Evolutionary conservation across 441 rosid genomes (phyloP), one percentile per base, ranked within the genome.

Genomic region (Corymbia calophylla): DNA sequence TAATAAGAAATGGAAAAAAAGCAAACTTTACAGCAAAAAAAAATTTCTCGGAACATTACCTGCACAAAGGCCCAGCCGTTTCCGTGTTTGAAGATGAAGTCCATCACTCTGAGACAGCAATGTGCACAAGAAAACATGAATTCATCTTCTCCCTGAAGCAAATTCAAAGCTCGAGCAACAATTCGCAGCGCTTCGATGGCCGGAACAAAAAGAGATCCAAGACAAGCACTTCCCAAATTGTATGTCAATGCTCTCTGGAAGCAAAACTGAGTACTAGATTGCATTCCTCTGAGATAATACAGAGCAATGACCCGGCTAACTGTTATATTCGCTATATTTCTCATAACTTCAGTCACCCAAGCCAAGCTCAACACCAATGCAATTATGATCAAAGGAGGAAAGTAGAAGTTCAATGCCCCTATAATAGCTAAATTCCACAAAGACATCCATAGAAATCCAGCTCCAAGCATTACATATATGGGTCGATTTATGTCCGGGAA

Each of bases 1-100:
- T 44, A 7, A 77, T 44, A 77, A 27, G n/a, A 77, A 14, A 77
- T 77, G 53, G 17, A 7, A 77, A n/a, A 77, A 77, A 44, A 77
- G 51, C 3, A 1, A 77, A 77, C 51, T 44, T 13, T 25, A 77
- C 51, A 77, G 31, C n/a, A 23, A 9, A 77, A 44, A 23, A 44
- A 13, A 0, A 23, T 77, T 48, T 44, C n/a, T 23, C 27, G 10
- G 53, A 77, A 48, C 14, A 89, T 25, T 93, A 98, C 99, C 99
- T 98, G 99, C 60, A 98, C 99, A 94, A 93, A 98, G 89, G 99
- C 99, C 99, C 99, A 97, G 87, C 99, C 95, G 91, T 98, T 98
- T 88, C 99, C 99, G 27, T 91, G 91, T 92, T 93, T 93, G 94
- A 98, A 98, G 91, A 98, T 94, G 70, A 93, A 90, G 31, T 96